Evolutionary conservation across 176 grass and related monocot species (phyloP).

Genomic region (Avena eriantha): DNA sequence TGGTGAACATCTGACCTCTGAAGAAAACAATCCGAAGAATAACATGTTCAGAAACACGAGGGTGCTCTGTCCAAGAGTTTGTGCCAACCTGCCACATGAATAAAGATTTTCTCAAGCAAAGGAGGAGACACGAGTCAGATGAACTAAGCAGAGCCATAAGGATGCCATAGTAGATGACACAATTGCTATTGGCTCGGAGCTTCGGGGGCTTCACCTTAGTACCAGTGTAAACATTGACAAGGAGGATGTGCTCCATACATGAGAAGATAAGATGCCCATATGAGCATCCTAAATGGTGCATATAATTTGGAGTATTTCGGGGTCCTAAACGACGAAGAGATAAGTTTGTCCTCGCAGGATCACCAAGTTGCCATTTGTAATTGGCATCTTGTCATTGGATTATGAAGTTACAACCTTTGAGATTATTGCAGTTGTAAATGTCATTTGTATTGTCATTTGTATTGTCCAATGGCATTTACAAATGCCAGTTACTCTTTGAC

Average conservation of each 20-base stretch:
- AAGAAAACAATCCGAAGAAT: slow-evolving; percentile 47
- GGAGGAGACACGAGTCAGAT: slow-evolving; percentile 42
- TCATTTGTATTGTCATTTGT: no score
- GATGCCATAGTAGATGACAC: slow-evolving; percentile 29
- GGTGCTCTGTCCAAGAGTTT: slow-evolving; percentile 35
- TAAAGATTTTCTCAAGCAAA: slow-evolving; percentile 30
- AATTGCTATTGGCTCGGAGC: no score
- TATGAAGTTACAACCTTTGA: no score
- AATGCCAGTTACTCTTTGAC: no score
- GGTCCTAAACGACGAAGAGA: not conserved
- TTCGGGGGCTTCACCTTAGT: slow-evolving; percentile 13
- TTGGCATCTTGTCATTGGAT: no score
- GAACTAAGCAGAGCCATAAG: slow-evolving; percentile 49
- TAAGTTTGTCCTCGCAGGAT: slow-evolving; percentile 1
- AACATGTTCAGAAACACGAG: not conserved
- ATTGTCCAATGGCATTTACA: no score
- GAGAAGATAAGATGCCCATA: not conserved
- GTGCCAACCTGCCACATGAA: slow-evolving; percentile 52
- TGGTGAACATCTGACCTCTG: not conserved
- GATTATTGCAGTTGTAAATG: no score
- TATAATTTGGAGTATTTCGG: not conserved
- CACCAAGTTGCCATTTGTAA: slow-evolving; percentile 21
- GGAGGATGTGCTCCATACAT: slow-evolving; percentile 13
- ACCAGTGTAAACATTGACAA: slow-evolving; percentile 51
- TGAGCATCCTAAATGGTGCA: not conserved